These are phyloP conservation scores for Smallanthus sonchifolius DNA, from an alignment of 129 eudicot genomes.

Conservation along the genomic window DNA sequence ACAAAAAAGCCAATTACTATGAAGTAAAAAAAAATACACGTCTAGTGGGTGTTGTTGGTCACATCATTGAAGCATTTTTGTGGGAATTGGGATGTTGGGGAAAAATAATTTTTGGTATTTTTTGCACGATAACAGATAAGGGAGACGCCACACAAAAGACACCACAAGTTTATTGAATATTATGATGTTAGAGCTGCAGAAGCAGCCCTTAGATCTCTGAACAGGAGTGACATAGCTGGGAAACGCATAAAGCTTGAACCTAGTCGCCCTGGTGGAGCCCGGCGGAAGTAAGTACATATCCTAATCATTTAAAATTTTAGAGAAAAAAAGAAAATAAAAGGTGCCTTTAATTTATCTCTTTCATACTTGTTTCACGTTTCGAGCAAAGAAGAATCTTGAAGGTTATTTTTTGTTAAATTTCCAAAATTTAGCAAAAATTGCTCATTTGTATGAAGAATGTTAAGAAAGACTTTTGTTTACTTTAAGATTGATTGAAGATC, in stretches of 20 bases:
- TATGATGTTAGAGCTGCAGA: constrained; percentile 94
- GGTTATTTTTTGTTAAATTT: background rate
- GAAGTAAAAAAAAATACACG: background rate
- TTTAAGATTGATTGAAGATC: background rate
- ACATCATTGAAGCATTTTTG: background rate
- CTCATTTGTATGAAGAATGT: background rate
- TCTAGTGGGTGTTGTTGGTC: background rate
- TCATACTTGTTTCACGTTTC: background rate
- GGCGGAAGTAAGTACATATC: constrained; percentile 53
- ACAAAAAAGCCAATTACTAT: background rate
- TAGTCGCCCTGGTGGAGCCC: constrained; percentile 96
- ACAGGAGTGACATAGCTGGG: constrained; percentile 95
- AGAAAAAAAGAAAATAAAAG: background rate
- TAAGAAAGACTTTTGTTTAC: background rate
- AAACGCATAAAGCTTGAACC: constrained; percentile 95
- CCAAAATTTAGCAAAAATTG: background rate
- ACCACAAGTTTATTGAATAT: constrained; percentile 83
- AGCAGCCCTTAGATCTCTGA: constrained; percentile 78
- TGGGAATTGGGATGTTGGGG: background rate
- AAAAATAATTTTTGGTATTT: background rate
- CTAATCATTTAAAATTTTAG: background rate
- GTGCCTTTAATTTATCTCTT: background rate
- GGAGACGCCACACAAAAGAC: constrained; percentile 88
- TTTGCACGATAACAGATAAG: constrained; percentile 51
- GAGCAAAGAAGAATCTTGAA: background rate